phyloP scores from a whole-genome alignment of 1,284 basidiomycete species.

The Heterobasidion annosum region DNA sequence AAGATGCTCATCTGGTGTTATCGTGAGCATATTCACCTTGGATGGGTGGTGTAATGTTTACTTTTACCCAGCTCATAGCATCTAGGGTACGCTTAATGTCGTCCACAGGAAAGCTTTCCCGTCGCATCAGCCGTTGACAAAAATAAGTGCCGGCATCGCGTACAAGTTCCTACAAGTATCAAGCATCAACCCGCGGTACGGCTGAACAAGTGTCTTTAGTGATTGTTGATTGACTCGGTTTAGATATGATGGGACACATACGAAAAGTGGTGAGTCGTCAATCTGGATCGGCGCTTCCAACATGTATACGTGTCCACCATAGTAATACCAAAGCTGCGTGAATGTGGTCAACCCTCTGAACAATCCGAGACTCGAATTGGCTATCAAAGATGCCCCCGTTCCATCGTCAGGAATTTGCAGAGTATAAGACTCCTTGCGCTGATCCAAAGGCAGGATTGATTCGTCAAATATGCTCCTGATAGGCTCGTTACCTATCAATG shows the following conservation, averaged over 20 bases:
- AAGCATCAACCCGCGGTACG: slow-evolving; percentile 74
- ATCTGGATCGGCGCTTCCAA: slow-evolving; percentile 53
- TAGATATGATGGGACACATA: background rate
- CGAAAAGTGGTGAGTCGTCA: slow-evolving; percentile 20
- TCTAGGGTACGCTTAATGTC: slow-evolving; percentile 75
- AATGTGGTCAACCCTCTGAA: slow-evolving; percentile 81
- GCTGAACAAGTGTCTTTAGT: slow-evolving; percentile 26
- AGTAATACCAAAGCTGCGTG: slow-evolving; percentile 64
- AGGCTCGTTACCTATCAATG: slow-evolving; percentile 24
- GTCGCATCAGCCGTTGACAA: background rate
- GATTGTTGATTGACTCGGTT: background rate
- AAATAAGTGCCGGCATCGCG: slow-evolving; percentile 5
- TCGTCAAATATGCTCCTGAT: slow-evolving; percentile 40
- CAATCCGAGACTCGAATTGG: slow-evolving; percentile 70
- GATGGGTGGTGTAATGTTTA: slow-evolving; percentile 20
- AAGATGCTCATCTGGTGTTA: slow-evolving; percentile 50
- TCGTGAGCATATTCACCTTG: background rate
- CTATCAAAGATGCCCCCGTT: slow-evolving; percentile 46
- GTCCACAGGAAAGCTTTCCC: slow-evolving; percentile 47
- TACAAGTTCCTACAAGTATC: slow-evolving; percentile 69
- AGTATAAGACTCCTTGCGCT: slow-evolving; percentile 27
- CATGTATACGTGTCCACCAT: slow-evolving; percentile 42
- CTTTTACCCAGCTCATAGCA: slow-evolving; percentile 84
- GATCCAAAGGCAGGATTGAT: slow-evolving; percentile 40
- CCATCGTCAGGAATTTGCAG: slow-evolving; percentile 57